Base-by-base conservation (phyloP, 352 stramenopile species). In the Blastocystis sp. region DNA sequence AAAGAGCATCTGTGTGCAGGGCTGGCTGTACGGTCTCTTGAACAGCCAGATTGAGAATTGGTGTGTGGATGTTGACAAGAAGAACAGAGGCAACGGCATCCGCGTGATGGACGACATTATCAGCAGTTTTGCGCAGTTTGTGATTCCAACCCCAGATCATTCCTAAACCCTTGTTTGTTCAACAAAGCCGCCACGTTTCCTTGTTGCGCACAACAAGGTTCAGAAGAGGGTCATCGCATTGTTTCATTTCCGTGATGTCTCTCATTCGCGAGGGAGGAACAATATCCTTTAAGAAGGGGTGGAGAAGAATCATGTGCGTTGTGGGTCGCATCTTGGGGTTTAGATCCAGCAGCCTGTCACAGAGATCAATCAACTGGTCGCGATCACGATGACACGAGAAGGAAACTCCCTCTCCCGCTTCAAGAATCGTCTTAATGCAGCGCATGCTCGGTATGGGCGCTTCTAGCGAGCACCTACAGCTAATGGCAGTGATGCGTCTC, bases 91-190 rank as follows among this genome's bases (percentile, higher is more conserved):
- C 54, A 87, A 87, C 21, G 77, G 77, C 11, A 77, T 87, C n/a
- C 69, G 54, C 40, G 77, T 87, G 6, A 87, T 87, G 77, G 59
- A 87, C 42, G 77, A 87, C 3, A 87, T 87, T 78, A 61, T 77
- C 42, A 60, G 77, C 19, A 57, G 59, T 76, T 19, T 87, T 87
- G 69, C 71, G 24, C 71, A 65, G 43, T 45, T 65, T 40, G 21
- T 81, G 21, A 21, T 81, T 38, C 71, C 71, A 34, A 21, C 66
- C 28, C 59, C 14, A 28, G 38, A 64, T 38, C 14, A 64, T 40
- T 65, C 45, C 71, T 34, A 48, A 64, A 54, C 14, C 34, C 28
- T 81, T 34, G 28, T 69, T 28, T 17, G 11, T 69, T 17, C 40
- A 28, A 17, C 40, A 24, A 19, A 69, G 24, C 62, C 10, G 2